Base-by-base conservation (phyloP, 2,329 filamentous ascomycete genomes). In the Zarea fungicola region DNA sequence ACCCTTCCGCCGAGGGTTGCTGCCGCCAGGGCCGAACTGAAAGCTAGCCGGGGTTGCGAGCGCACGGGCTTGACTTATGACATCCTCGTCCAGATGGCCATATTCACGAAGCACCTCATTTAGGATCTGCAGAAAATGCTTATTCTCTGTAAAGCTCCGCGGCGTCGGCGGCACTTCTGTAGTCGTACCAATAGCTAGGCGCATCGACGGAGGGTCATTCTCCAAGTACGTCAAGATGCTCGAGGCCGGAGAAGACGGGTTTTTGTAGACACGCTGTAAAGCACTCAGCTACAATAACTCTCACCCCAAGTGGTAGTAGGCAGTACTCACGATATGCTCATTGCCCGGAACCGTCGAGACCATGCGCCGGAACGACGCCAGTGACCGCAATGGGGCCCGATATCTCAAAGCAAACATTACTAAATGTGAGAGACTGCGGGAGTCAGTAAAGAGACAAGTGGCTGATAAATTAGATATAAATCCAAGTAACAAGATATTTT, bases 181-280 rank as follows among this genome's bases (percentile, higher is more conserved):
- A 0, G 80, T 77, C 2, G 73, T 78, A 42, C 83, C 83, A 52
- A 87, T 77, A 13, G 81, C 73, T 18, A 85, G 66, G 23, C 63
- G 61, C 6, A 68, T 61, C 4, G 68, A 76, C 0, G 82, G 81
- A 2, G 81, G 80, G 13, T 71, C 64, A 32, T 74, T 77, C 31
- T 79, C 72, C 50, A 86, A 78, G 54, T 80, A 78, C 35, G 78
- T 78, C 25, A 87, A 73, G 26, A 82, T 66, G 59, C 83, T 72
- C 2, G 70, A 67, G 1, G 73, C n/a, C n/a, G n/a, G 68, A 2
- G 70, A 61, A 7, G 68, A 58, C 2, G 72, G 67, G 52, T 75
- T 67, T 22, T 74, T 73, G 56, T 81, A 79, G 48, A 78, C 74
- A 73, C 81, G 82, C 81, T 85, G 48, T 6, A 23, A 49, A 32